A percentile compares a stretch with the other conserved stretches of the same genome.
Evolutionary conservation across 306 rosid species (phyloP).

Genomic region (Vigna radiata): DNA sequence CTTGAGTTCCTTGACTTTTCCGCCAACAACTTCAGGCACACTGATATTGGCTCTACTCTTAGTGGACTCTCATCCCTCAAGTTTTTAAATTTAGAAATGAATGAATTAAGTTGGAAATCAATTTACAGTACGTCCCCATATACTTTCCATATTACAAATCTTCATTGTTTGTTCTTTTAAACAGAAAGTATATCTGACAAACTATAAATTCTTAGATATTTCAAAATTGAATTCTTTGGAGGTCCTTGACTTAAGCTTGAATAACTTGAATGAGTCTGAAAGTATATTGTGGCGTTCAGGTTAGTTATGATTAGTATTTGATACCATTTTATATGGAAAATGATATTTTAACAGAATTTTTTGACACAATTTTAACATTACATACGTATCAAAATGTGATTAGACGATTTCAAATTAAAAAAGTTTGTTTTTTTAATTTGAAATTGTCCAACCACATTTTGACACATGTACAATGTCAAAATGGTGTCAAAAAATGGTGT

Average conservation of each 20-base stretch:
- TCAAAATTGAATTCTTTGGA: neutral
- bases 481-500: too few species aligned
- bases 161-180: neutral
- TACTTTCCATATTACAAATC: neutral
- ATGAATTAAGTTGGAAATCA: neutral
- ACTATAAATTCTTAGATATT: neutral
- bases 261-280: neutral
- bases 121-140: neutral
- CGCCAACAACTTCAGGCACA: neutral
- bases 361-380: too few species aligned
- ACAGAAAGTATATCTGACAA: neutral
- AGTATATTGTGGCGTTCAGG: neutral
- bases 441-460: too few species aligned
- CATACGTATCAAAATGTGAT: too few species aligned
- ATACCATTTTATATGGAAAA: too few species aligned
- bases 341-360: too few species aligned
- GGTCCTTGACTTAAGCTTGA: neutral
- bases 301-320: neutral
- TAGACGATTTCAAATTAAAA: too few species aligned
- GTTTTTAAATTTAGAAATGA: neutral
- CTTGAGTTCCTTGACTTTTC: constrained; percentile 26
- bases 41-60: neutral
- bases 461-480: too few species aligned
- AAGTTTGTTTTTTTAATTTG: too few species aligned
- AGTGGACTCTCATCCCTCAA: too few species aligned